Percentiles rank a stretch among this genome's conserved stretches.
These are phyloP conservation scores for Gossypium anomalum DNA, from an alignment of 345 rosid genomes.

Conservation along the genomic window DNA sequence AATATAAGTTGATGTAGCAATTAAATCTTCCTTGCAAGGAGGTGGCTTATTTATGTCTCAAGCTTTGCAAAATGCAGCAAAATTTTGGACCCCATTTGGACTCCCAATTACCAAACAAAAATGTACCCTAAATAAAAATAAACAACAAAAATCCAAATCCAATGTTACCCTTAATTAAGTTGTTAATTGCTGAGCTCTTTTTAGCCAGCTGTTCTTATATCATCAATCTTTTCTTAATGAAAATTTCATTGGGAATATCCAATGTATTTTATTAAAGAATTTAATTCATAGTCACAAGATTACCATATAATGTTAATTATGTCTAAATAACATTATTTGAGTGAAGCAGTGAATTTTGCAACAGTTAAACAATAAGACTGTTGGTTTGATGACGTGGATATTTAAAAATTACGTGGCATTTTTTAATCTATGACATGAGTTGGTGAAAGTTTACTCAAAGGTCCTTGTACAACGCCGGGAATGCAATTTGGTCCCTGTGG, in stretches of 20 bases:
- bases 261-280: background rate
- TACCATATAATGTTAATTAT: background rate
- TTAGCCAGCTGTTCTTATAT: background rate
- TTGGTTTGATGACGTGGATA: no score
- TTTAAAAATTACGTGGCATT: no score
- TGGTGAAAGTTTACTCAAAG: no score
- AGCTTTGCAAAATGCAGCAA: constrained; percentile 4
- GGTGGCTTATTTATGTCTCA: background rate
- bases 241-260: background rate
- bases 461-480: no score
- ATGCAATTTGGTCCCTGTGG: no score
- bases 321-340: no score
- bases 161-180: background rate
- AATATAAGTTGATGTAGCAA: no score
- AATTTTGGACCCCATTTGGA: background rate
- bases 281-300: background rate
- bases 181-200: background rate
- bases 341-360: no score
- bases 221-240: background rate
- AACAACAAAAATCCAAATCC: background rate
- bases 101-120: background rate
- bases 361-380: no score
- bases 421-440: no score
- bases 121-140: background rate
- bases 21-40: background rate